Conservation (phyloP, 805 yeast genomes). For the Schwanniomyces polymorphus region DNA sequence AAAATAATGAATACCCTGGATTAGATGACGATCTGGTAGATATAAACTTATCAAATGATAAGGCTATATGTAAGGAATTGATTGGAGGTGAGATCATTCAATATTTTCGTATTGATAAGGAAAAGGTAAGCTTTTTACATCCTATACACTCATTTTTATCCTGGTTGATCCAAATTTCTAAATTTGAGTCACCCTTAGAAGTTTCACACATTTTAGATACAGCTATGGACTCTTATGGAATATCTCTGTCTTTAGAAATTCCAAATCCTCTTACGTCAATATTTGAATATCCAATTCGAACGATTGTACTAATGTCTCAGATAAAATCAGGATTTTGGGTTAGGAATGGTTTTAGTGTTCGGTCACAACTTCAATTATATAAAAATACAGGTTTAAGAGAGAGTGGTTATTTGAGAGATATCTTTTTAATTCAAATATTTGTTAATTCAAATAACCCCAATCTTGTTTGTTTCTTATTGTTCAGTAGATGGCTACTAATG, state of each 20-base stretch:
- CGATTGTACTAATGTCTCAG: constrained; percentile 76
- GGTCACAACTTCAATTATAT: constrained; percentile 78
- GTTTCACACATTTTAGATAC: constrained; percentile 18
- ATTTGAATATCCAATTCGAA: constrained; percentile 76
- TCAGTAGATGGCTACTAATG: constrained; percentile 69
- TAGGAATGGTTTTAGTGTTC: constrained; percentile 81
- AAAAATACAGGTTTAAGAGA: constrained; percentile 78
- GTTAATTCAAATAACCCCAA: constrained; percentile 52
- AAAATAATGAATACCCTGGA: constrained; percentile 26
- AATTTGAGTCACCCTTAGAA: constrained; percentile 20
- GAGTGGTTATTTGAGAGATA: constrained; percentile 76
- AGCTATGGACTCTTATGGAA: constrained; percentile 6
- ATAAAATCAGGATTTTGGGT: constrained; percentile 93
- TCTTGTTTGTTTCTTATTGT: constrained; percentile 53
- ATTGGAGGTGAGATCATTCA: constrained; percentile 20
- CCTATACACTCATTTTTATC: constrained; percentile 76
- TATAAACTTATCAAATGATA: constrained; percentile 14
- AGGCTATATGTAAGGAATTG: constrained; percentile 18
- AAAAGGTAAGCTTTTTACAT: constrained; percentile 68
- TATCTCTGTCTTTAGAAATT: constrained; percentile 6
- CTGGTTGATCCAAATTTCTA: constrained; percentile 63
- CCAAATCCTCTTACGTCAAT: constrained; percentile 27
- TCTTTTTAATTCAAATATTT: constrained; percentile 70
- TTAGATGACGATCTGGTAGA: constrained; percentile 26
- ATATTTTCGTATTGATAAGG: constrained; percentile 29